Conservation (phyloP, 2,329 filamentous ascomycete genomes). For the Beauveria varroae region DNA sequence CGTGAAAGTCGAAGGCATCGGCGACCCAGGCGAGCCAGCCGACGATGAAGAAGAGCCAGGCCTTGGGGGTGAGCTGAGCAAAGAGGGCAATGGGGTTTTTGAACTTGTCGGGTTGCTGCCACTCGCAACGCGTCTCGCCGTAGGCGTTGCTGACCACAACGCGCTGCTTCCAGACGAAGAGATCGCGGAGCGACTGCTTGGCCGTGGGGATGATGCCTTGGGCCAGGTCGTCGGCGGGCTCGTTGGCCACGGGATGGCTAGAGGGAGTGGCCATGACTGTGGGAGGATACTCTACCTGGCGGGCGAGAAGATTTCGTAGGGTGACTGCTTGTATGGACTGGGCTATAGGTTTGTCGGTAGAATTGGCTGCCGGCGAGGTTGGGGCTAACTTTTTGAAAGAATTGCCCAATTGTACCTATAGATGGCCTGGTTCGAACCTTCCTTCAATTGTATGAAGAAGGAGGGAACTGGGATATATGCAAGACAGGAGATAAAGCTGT, state of each 20-base stretch:
- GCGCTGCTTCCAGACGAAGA: conserved; percentile 69
- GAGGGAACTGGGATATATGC: too few species aligned
- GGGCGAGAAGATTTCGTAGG: not conserved
- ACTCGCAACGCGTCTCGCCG: conserved; percentile 60
- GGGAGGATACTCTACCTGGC: not conserved
- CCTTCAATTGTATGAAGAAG: not conserved
- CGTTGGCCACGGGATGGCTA: conserved; percentile 19
- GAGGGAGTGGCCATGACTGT: not conserved
- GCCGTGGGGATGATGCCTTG: conserved; percentile 58
- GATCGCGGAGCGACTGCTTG: conserved; percentile 55
- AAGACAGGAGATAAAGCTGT: too few species aligned
- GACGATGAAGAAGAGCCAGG: conserved; percentile 71
- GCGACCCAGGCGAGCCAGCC: conserved; percentile 71
- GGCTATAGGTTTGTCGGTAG: not conserved
- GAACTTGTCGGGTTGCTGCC: conserved; percentile 58
- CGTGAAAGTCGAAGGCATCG: conserved; percentile 79
- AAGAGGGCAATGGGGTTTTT: conserved; percentile 65
- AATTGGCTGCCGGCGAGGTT: not conserved
- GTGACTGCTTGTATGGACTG: too few species aligned
- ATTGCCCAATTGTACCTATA: not conserved
- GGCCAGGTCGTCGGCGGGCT: conserved; percentile 59
- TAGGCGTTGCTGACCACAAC: conserved; percentile 57
- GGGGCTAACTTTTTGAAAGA: not conserved
- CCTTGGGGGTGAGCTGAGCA: conserved; percentile 51
- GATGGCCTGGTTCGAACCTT: not conserved